Conservation (phyloP, 129 eudicot species). For the Pseudognaphalium luteoalbum region DNA sequence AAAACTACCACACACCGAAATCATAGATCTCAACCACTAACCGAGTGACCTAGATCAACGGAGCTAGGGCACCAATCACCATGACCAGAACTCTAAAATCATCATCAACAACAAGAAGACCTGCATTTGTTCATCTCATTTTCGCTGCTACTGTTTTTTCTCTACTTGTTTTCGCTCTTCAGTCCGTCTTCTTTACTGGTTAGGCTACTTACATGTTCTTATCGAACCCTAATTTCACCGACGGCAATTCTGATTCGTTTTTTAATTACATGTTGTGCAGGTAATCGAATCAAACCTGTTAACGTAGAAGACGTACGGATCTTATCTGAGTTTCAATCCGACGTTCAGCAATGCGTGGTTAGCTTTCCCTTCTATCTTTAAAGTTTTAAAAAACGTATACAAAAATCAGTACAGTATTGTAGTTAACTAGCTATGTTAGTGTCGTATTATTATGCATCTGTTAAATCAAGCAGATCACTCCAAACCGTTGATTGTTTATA, state of each 20-base stretch:
- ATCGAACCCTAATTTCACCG: constrained; percentile 2
- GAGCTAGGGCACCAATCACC: constrained; percentile 20
- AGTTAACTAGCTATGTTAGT: not conserved
- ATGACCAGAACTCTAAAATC: constrained; percentile 41
- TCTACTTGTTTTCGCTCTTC: constrained; percentile 60
- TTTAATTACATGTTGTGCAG: constrained; percentile 25
- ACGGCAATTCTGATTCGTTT: not conserved
- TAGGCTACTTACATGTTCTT: not conserved
- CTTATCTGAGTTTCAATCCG: constrained; percentile 72
- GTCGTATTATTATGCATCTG: not conserved
- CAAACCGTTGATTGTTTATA: not conserved
- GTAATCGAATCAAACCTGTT: constrained; percentile 21
- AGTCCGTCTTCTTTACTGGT: constrained; percentile 62
- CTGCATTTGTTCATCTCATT: constrained; percentile 54
- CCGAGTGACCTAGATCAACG: constrained; percentile 9
- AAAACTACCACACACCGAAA: constrained; percentile 3
- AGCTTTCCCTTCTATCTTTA: not conserved
- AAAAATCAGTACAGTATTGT: not conserved
- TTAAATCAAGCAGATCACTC: constrained; percentile 10
- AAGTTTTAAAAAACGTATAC: too few relatives aligned
- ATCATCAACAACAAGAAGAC: constrained; percentile 34
- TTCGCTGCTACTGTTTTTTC: constrained; percentile 65
- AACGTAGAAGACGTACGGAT: constrained; percentile 46
- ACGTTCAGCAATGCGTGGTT: constrained; percentile 91
- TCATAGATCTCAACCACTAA: constrained; percentile 22